Evolutionary conservation across 305 asterid species (phyloP), one percentile per base, ranked within the genome.

Genomic region (Rubia balearica): DNA sequence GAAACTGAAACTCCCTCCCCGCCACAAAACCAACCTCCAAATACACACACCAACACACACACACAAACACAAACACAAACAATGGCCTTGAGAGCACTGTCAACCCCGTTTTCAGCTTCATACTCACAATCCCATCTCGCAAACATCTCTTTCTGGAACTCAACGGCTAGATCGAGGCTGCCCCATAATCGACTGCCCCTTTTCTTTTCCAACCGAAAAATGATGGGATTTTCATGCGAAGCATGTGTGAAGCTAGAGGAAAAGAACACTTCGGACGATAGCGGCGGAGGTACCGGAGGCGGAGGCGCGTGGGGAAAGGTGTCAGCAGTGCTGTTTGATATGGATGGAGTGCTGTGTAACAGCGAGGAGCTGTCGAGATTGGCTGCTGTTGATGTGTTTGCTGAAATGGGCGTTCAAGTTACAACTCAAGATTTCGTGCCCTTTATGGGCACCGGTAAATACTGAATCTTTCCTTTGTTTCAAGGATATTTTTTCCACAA

Each of bases 261-360:
- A 76, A 83, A 82, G 75, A 79, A 67, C 41, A 82, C 75, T 7
- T 65, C 85, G 3, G 89, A 78, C 30, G 78, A 84, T 67, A 80
- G 67, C 56, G 83, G 73, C 5, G 51, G 51, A 43, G 83, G 73
- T 40, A 79, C 81, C 13, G 87, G 75, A 48, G 76, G 46, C 0
- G 85, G 83, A 43, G 76, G 46, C 0, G 85, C 82, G 43, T 91
- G 99, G 98, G 92, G 93, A 11, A 88, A 88, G 77, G 98, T 94
- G 42, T 89, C 96, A 49, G 95, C 98, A 3, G 99, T 91, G 78
- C 78, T 94, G 81, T 94, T 94, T 76, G 99, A 94, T 72, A 94
- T 91, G 99, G 99, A 94, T 71, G 99, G 98, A 42, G 98, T 94
- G 73, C 83, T 94, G 27, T 94, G 99, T 61, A 87, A 94, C 80